Base-by-base conservation (phyloP, 257 asterid species). In the Avicennia marina region DNA sequence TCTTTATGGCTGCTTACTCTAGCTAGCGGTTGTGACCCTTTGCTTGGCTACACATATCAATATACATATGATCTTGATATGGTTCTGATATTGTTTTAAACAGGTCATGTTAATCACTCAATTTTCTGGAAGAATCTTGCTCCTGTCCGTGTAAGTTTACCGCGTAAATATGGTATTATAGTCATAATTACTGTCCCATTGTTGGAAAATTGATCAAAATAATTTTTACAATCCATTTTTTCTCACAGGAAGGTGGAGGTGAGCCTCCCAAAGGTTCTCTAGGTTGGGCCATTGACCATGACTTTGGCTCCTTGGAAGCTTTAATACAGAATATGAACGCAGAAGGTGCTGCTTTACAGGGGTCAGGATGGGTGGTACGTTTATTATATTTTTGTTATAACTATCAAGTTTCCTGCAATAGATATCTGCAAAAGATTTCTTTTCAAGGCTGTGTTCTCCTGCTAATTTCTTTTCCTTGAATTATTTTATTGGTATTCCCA, bases 291-390 rank as follows among this genome's bases (percentile, higher is more conserved):
- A 75, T 86, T 52, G 93, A 83, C 71, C 75, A 62, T 12, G 46
- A 66, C 67, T 83, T 80, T 78, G 93, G 93, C 34, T 86, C 93
- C 45, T 43, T 83, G 58, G 93, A 86, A 50, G 85, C 81, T 20
- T 54, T 86, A 34, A 68, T 83, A 21, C 78, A 83, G 51, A 81
- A 76, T 78, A 76, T 86, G 84, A 83, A 71, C 67, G 84, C 89
- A 33, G 93, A 86, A 64, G 95, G 94, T 63, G 95, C 95, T 63
- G 94, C 84, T 58, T 58, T 86, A 39, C 95, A 86, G 70, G 95
- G 95, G 48, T 86, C 95, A 70, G 95, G 94, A 70, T 86, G 95
- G 95, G 89, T 86, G 87, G 95, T 86, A 71, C 66, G 77, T 43
- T 50, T 68, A 5, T 53, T 40, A 40, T n/a, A 17, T 21, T 24